These are phyloP conservation scores for Zygnema cylindricum DNA, from an alignment of 139 green algal genomes.

Conservation along the genomic window DNA sequence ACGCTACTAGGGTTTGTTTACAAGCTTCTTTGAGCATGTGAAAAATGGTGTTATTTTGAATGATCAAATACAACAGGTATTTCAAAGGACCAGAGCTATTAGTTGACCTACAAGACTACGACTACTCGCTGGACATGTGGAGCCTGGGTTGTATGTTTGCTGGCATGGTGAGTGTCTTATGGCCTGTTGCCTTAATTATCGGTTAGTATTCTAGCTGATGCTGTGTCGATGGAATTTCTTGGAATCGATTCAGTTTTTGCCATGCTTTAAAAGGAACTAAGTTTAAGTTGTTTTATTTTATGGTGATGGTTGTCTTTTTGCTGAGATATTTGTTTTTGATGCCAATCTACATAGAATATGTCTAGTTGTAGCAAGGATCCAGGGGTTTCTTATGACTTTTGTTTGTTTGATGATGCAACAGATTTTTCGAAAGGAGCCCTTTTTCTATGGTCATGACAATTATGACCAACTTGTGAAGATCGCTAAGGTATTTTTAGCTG, in stretches of 20 bases:
- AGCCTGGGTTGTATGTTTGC: slow-evolving; percentile 80
- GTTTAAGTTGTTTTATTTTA: too few relatives aligned
- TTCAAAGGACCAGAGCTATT: slow-evolving; percentile 99
- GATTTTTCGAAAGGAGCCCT: slow-evolving; percentile 97
- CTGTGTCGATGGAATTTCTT: neutral
- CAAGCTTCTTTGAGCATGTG: too few relatives aligned
- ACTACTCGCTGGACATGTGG: slow-evolving; percentile 99
- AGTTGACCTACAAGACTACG: slow-evolving; percentile 97
- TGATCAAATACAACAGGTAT: slow-evolving; percentile 69
- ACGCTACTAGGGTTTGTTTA: too few relatives aligned
- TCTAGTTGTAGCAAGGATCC: too few relatives aligned
- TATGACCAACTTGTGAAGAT: slow-evolving; percentile 99
- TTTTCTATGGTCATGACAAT: slow-evolving; percentile 99
- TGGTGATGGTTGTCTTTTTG: too few relatives aligned
- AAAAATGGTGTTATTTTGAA: too few relatives aligned
- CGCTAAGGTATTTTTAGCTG: slow-evolving; percentile 77
- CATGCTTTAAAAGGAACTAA: too few relatives aligned
- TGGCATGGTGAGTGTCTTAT: slow-evolving; percentile 56
- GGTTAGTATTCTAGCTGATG: neutral
- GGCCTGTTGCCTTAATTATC: neutral
- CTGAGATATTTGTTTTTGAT: too few relatives aligned
- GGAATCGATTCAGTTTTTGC: too few relatives aligned
- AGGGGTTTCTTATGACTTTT: neutral
- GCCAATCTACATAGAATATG: too few relatives aligned
- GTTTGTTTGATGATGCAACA: neutral